Evolutionary conservation across 768 basidiomycete species (phyloP).

Genomic region (Auriscalpium orientale): DNA sequence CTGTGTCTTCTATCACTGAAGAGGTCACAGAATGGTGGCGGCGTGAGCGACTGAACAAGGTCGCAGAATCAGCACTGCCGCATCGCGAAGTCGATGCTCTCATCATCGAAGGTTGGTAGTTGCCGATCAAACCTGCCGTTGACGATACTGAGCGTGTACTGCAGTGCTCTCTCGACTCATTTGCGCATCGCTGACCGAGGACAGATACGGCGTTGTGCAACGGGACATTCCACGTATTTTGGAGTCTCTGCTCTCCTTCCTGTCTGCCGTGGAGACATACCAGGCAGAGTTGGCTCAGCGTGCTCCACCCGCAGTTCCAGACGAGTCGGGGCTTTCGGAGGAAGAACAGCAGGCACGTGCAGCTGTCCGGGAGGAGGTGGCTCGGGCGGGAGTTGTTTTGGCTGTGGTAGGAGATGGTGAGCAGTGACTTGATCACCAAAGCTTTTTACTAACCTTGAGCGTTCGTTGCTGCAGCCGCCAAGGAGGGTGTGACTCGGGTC

Average conservation of each 20-base stretch:
- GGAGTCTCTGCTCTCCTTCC: constrained; percentile 65
- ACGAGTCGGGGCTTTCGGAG: constrained; percentile 22
- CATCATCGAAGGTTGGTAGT: constrained; percentile 46
- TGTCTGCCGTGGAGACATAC: constrained; percentile 59
- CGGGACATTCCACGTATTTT: constrained; percentile 77
- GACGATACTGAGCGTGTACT: neutral
- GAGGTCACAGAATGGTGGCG: constrained; percentile 47
- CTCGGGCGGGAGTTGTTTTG: constrained; percentile 47
- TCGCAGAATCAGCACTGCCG: constrained; percentile 49
- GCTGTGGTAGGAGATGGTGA: constrained; percentile 51
- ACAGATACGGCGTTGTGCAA: constrained; percentile 78
- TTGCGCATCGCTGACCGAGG: constrained; percentile 70
- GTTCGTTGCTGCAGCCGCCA: constrained; percentile 40
- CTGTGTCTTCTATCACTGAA: constrained; percentile 20
- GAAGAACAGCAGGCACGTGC: constrained; percentile 32
- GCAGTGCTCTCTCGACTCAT: constrained; percentile 60
- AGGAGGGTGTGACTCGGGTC: constrained; percentile 58
- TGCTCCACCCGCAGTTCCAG: constrained; percentile 30
- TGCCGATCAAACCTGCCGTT: neutral
- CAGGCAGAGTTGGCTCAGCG: constrained; percentile 42
- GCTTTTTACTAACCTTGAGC: neutral
- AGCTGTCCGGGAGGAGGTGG: constrained; percentile 39
- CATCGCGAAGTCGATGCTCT: constrained; percentile 56
- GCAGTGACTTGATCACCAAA: constrained; percentile 22
- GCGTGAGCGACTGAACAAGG: constrained; percentile 42